phyloP scores from a whole-genome alignment of 2,329 filamentous ascomycete genomes.

The Ceratocystis colombiana region DNA sequence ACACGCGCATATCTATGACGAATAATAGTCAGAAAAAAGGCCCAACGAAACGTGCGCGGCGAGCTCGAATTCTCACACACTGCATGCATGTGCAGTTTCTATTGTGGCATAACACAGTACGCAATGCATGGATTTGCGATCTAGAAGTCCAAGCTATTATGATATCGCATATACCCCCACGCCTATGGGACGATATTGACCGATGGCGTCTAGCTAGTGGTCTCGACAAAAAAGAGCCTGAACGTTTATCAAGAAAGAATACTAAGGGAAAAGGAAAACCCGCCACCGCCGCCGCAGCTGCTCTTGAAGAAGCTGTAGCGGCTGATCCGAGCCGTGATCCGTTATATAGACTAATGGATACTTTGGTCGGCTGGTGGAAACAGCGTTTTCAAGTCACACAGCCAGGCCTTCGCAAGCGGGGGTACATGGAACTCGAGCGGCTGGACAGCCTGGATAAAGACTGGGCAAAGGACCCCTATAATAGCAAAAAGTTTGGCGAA shows the following conservation, averaged over 20 bases:
- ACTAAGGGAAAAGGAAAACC: conserved; percentile 36
- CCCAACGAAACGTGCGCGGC: conserved; percentile 71
- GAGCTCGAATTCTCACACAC: conserved; percentile 68
- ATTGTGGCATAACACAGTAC: conserved; percentile 78
- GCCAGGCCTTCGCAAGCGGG: conserved; percentile 76
- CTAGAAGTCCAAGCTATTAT: conserved; percentile 63
- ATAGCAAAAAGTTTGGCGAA: conserved; percentile 64
- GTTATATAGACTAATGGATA: conserved; percentile 62
- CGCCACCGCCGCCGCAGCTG: conserved; percentile 44
- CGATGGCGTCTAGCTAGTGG: conserved; percentile 63
- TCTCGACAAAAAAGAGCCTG: conserved; percentile 35
- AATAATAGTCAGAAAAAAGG: conserved; percentile 66
- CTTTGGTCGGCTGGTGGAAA: conserved; percentile 78
- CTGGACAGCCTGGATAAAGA: conserved; percentile 64
- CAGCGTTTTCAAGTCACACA: conserved; percentile 67
- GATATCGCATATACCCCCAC: conserved; percentile 59
- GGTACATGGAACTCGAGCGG: conserved; percentile 70
- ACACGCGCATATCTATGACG: conserved; percentile 49
- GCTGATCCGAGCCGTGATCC: conserved; percentile 72
- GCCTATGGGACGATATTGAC: conserved; percentile 61
- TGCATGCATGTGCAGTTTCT: conserved; percentile 80
- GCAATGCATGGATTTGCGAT: conserved; percentile 78
- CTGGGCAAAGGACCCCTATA: conserved; percentile 52
- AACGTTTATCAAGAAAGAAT: conserved; percentile 29
- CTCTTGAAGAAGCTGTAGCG: conserved; percentile 57